Percentiles rank a stretch among this genome's conserved stretches.
These are phyloP conservation scores for Silene vulgaris DNA, from an alignment of 179 eudicot genomes.

Conservation along the genomic window DNA sequence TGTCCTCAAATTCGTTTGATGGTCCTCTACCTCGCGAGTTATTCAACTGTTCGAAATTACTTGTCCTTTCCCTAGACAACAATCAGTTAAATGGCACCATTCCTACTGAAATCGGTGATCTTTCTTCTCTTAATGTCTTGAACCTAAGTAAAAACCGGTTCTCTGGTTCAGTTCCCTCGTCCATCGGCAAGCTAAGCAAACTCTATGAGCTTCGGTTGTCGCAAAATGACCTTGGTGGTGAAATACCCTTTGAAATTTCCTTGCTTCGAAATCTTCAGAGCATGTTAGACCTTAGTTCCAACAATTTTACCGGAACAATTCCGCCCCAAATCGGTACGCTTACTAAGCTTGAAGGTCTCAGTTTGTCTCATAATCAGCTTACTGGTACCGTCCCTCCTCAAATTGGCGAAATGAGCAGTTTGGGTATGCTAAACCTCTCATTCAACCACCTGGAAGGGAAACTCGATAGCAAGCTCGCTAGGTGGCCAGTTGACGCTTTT, in stretches of 20 bases:
- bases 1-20: constrained; percentile 60
- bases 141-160: constrained; percentile 53
- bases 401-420: constrained; percentile 75
- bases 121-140: constrained; percentile 68
- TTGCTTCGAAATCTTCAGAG: constrained; percentile 69
- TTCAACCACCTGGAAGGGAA: constrained; percentile 71
- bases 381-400: constrained; percentile 61
- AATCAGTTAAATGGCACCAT: constrained; percentile 63
- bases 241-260: constrained; percentile 70
- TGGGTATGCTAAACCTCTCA: constrained; percentile 67
- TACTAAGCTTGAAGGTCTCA: constrained; percentile 67
- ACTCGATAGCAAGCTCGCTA: constrained; percentile 47
- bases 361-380: constrained; percentile 71
- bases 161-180: constrained; percentile 63
- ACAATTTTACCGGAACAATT: constrained; percentile 64
- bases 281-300: constrained; percentile 69
- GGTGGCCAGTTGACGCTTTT: constrained; percentile 66
- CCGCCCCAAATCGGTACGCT: constrained; percentile 65
- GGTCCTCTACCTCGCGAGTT: constrained; percentile 64
- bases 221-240: constrained; percentile 54
- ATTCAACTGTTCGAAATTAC: constrained; percentile 71
- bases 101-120: constrained; percentile 56
- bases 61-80: constrained; percentile 58
- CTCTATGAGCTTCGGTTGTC: constrained; percentile 74
- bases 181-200: constrained; percentile 63